phyloP scores from a whole-genome alignment of 257 asterid species.

The Solanum tacnaense region DNA sequence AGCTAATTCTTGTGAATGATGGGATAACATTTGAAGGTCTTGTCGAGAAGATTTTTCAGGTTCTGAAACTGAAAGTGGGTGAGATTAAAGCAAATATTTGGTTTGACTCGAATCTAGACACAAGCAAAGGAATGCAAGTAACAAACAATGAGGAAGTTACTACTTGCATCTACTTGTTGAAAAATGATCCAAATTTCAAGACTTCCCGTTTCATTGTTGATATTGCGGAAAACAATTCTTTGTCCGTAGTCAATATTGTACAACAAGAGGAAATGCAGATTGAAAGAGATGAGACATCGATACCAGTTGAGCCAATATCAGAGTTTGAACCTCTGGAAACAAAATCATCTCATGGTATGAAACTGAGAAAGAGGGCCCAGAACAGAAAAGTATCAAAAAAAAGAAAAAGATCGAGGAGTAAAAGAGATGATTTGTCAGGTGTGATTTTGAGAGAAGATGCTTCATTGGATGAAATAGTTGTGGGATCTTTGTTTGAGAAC shows the following conservation, averaged over 20 bases:
- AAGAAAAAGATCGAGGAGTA: background rate
- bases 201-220: constrained; percentile 5
- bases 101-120: background rate
- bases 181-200: background rate
- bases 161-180: background rate
- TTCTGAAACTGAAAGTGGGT: background rate
- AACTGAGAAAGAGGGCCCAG: background rate
- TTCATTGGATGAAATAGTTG: background rate
- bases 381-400: background rate
- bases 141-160: background rate
- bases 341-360: background rate
- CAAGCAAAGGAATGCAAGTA: constrained; percentile 1
- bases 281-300: background rate
- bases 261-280: constrained; percentile 1
- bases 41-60: background rate
- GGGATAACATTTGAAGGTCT: background rate
- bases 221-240: background rate
- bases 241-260: background rate
- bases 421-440: background rate
- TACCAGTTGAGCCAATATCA: constrained; percentile 1
- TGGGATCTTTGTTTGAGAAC: background rate
- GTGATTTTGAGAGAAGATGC: background rate
- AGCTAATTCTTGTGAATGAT: background rate
- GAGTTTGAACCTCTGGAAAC: background rate
- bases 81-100: background rate